Conservation (phyloP, 306 rosid genomes). For the Vigna trinervia region DNA sequence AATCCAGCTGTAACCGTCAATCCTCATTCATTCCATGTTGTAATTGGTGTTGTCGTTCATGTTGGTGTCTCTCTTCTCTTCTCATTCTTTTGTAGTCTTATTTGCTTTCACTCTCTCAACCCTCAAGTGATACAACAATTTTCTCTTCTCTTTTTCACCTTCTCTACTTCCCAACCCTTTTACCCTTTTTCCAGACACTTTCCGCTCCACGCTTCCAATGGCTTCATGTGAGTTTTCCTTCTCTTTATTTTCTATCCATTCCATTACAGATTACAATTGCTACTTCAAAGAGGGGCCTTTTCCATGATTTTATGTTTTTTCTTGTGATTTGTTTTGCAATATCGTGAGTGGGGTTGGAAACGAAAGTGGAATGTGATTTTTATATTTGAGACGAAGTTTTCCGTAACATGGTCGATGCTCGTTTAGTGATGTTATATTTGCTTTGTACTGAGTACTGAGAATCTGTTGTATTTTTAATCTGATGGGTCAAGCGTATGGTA, state of each 20-base stretch:
- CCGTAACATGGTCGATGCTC: not conserved
- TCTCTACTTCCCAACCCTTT: not conserved
- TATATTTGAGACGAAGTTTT: not conserved
- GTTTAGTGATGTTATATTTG: conserved; percentile 21
- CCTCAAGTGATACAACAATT: not conserved
- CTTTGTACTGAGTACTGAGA: not conserved
- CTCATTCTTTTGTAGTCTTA: not conserved
- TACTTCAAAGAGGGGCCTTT: not conserved
- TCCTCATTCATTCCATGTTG: not conserved
- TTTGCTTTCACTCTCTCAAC: not conserved
- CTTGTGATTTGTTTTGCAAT: conserved; percentile 30
- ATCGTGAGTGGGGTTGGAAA: conserved; percentile 4
- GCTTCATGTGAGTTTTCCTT: conserved; percentile 70
- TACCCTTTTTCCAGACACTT: conserved; percentile 12
- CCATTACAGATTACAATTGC: conserved; percentile 11
- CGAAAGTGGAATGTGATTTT: not conserved
- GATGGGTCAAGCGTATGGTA: not conserved
- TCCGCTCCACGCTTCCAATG: conserved; percentile 49
- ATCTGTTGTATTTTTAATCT: not conserved
- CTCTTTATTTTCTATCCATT: conserved; percentile 9
- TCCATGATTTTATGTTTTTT: conserved; percentile 14
- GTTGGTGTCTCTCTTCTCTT: conserved; percentile 9
- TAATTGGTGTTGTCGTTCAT: too few relatives aligned
- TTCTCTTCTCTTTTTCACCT: not conserved
- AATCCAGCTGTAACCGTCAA: conserved; percentile 15